Evolutionary conservation across 768 basidiomycete species (phyloP).

Genomic region (Ramaria rubella): DNA sequence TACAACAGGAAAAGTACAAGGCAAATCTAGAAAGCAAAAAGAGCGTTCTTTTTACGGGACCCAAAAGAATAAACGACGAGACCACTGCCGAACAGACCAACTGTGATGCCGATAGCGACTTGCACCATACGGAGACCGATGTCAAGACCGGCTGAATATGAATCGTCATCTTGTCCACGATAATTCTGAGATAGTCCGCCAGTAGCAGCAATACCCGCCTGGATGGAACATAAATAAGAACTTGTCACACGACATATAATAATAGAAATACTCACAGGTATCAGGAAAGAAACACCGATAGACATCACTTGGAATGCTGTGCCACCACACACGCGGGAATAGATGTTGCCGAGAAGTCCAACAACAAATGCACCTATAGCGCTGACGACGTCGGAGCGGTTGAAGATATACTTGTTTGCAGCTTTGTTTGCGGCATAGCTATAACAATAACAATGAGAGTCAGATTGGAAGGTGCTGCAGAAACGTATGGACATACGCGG

Average conservation of each 20-base stretch:
- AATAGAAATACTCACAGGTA: constrained; percentile 54
- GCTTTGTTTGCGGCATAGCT: constrained; percentile 52
- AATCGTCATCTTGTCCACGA: background rate
- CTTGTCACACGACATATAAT: background rate
- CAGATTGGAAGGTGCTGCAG: background rate
- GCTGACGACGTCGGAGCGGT: constrained; percentile 76
- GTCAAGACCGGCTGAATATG: background rate
- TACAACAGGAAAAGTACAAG: background rate
- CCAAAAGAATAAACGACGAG: constrained; percentile 78
- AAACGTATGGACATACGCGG: constrained; percentile 42
- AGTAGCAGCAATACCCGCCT: constrained; percentile 1
- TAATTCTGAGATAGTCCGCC: background rate
- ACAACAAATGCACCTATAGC: constrained; percentile 82
- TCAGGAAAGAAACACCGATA: constrained; percentile 79
- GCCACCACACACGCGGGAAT: constrained; percentile 75
- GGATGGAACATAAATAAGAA: background rate
- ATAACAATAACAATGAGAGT: constrained; percentile 33
- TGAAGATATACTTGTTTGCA: constrained; percentile 73
- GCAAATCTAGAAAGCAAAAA: constrained; percentile 63
- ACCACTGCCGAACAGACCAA: constrained; percentile 5
- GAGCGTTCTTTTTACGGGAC: constrained; percentile 72
- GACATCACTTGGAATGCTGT: constrained; percentile 91
- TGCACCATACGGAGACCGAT: background rate
- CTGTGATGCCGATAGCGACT: constrained; percentile 4
- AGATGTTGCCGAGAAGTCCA: constrained; percentile 70